Conservation (phyloP, 2,329 filamentous ascomycete species). For the Plenodomus tracheiphilus region DNA sequence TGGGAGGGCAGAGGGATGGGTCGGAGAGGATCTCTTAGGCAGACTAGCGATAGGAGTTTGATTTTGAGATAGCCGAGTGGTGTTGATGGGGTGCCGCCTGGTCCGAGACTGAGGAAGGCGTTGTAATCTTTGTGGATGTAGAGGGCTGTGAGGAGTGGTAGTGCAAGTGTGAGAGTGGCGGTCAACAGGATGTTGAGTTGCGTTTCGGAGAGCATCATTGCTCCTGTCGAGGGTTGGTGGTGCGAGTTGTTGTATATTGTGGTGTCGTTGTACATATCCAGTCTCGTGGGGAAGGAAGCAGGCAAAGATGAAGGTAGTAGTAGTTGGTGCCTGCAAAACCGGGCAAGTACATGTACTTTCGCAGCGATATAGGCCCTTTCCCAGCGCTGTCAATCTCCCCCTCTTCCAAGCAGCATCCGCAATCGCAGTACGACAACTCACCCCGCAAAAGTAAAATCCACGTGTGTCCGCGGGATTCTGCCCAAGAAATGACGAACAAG, state of each 20-base stretch:
- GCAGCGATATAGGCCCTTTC: background rate
- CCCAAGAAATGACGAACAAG: background rate
- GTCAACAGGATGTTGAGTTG: slow-evolving; percentile 20
- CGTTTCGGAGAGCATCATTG: slow-evolving; percentile 7
- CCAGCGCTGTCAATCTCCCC: background rate
- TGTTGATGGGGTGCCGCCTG: slow-evolving; percentile 78
- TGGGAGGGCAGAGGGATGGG: slow-evolving; percentile 58
- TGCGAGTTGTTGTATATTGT: background rate
- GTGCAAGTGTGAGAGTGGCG: slow-evolving; percentile 22
- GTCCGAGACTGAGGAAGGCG: slow-evolving; percentile 76
- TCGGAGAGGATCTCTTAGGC: slow-evolving; percentile 69
- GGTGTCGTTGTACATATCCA: background rate
- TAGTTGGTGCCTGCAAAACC: background rate
- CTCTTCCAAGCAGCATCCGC: background rate
- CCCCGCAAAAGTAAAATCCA: too few species aligned
- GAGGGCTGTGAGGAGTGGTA: slow-evolving; percentile 33
- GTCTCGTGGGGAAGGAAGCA: background rate
- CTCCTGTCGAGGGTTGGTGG: background rate
- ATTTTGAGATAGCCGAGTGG: slow-evolving; percentile 73
- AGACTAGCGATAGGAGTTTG: slow-evolving; percentile 71
- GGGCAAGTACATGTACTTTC: background rate
- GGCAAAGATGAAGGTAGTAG: background rate
- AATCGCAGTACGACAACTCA: background rate
- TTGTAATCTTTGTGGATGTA: slow-evolving; percentile 70
- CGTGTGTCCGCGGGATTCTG: too few species aligned